These are phyloP conservation scores for Penicillium sp. DNA, from an alignment of 2,329 filamentous ascomycete genomes.

Conservation along the genomic window DNA sequence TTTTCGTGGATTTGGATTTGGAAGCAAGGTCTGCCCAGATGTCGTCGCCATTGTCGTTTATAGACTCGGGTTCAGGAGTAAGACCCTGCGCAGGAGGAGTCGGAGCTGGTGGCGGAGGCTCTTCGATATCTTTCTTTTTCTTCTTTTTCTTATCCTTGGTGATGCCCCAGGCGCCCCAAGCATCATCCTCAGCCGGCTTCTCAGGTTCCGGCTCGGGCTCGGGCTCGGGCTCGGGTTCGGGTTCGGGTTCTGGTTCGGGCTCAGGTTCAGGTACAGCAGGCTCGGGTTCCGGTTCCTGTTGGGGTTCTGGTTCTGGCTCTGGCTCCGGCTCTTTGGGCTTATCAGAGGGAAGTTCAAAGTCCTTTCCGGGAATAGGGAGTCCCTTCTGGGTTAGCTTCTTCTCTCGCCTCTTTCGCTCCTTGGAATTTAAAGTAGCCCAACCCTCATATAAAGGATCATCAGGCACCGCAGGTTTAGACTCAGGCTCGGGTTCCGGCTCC, in stretches of 20 bases:
- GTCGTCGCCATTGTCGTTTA: slow-evolving; percentile 33
- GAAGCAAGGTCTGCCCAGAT: slow-evolving; percentile 37
- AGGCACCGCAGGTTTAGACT: slow-evolving; percentile 24
- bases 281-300: slow-evolving; percentile 11
- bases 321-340: slow-evolving; percentile 19
- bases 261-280: slow-evolving; percentile 19
- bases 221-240: slow-evolving; percentile 26
- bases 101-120: slow-evolving; percentile 46
- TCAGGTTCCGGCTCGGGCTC: slow-evolving; percentile 16
- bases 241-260: slow-evolving; percentile 21
- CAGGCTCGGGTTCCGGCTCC: slow-evolving; percentile 34
- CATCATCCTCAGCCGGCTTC: slow-evolving; percentile 21
- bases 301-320: slow-evolving; percentile 24
- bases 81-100: slow-evolving; percentile 45
- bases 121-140: slow-evolving; percentile 44
- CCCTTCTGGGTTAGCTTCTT: slow-evolving; percentile 26
- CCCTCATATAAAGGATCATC: slow-evolving; percentile 36
- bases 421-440: slow-evolving; percentile 34
- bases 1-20: slow-evolving; percentile 36
- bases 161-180: slow-evolving; percentile 35
- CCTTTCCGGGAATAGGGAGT: slow-evolving; percentile 29
- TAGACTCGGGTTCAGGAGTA: slow-evolving; percentile 35
- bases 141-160: slow-evolving; percentile 47
- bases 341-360: slow-evolving; percentile 24
- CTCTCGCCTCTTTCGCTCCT: slow-evolving; percentile 45